Evolutionary conservation across 768 basidiomycete genomes (phyloP), one percentile per base, ranked within the genome.

Genomic region (Lactarius quietus): DNA sequence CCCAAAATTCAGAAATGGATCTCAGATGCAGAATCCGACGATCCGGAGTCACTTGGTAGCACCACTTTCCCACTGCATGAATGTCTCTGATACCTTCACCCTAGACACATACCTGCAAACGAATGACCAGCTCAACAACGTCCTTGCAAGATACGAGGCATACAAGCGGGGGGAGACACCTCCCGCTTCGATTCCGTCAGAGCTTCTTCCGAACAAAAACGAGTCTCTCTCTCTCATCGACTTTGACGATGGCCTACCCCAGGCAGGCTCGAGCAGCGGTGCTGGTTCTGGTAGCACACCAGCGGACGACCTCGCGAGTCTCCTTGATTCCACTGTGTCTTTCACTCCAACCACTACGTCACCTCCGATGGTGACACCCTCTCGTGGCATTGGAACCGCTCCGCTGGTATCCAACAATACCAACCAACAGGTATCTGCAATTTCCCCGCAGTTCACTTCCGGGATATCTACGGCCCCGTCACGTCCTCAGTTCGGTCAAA

Each of bases 1-100:
- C 97, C 97, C 0, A 98, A 91, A 78, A 84, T 98, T 53, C 97
- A 99, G 76, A 96, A 94, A 72, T 98, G 97, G 96, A 92, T 98
- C 64, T 92, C 90, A 12, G 94, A 98, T 70, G 94, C 93, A 20
- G 90, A 94, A 71, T 82, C 86, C 3, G 89, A 94, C 45, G 93
- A 95, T 75, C 85, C 93, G 3, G 93, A 95, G 69, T 91, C 93
- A 36, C 84, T 98, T 69, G 91, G 93, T 95, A 71, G 65, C 55
- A 28, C 7, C 36, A 26, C 23, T 18, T 23, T 55, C 48, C 23
- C 57, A 43, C 28, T 41, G 23, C 18, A 54, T 53, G 66, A 43
- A 38, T 64, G 38, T 63, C 59, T 64, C 48, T 57, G 45, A 39
- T 8, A 12, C 14, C 18, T 56, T n/a, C 12, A 17, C n/a, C 23